phyloP scores from a whole-genome alignment of 2,329 filamentous ascomycete genomes.

The Ceratocystis huliohia region DNA sequence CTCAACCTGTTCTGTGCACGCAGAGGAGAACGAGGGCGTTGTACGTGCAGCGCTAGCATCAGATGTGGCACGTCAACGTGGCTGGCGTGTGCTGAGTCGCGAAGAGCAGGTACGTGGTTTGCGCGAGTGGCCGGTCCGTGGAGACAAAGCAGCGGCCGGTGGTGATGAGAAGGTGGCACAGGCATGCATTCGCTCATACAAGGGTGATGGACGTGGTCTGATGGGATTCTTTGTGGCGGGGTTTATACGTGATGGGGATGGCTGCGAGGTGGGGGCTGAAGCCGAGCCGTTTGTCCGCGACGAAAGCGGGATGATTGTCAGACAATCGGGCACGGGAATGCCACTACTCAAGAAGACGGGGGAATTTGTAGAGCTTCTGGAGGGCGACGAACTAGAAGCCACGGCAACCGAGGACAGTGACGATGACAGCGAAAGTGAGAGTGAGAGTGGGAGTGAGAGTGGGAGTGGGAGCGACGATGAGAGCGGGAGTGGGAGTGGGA shows the following conservation, averaged over 20 bases:
- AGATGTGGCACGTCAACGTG: slow-evolving; percentile 47
- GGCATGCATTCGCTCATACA: slow-evolving; percentile 69
- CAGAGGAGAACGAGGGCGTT: slow-evolving; percentile 78
- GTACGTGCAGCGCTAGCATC: slow-evolving; percentile 60
- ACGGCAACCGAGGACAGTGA: slow-evolving; percentile 21
- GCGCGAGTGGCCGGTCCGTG: slow-evolving; percentile 59
- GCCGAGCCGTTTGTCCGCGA: slow-evolving; percentile 41
- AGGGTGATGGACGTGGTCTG: slow-evolving; percentile 67
- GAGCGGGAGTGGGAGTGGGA: slow-evolving; percentile 25
- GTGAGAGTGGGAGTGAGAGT: slow-evolving; percentile 13
- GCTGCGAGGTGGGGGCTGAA: slow-evolving; percentile 21
- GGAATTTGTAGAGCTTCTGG: slow-evolving; percentile 23
- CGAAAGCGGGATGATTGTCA: slow-evolving; percentile 38
- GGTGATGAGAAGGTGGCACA: slow-evolving; percentile 48
- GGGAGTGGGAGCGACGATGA: slow-evolving; percentile 15
- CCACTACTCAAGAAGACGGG: slow-evolving; percentile 31
- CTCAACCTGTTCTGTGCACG: slow-evolving; percentile 83
- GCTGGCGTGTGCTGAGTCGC: slow-evolving; percentile 66
- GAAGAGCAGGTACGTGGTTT: slow-evolving; percentile 65
- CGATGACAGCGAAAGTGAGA: slow-evolving; percentile 13
- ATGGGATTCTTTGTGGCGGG: slow-evolving; percentile 96
- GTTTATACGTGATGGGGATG: slow-evolving; percentile 52
- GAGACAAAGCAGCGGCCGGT: slow-evolving; percentile 37
- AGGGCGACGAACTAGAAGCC: slow-evolving; percentile 10
- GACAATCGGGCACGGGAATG: slow-evolving; percentile 30